A percentile compares a stretch with the other conserved stretches of the same genome.
phyloP scores from a whole-genome alignment of 2,329 filamentous ascomycete species.

The Neonectria ditissima region DNA sequence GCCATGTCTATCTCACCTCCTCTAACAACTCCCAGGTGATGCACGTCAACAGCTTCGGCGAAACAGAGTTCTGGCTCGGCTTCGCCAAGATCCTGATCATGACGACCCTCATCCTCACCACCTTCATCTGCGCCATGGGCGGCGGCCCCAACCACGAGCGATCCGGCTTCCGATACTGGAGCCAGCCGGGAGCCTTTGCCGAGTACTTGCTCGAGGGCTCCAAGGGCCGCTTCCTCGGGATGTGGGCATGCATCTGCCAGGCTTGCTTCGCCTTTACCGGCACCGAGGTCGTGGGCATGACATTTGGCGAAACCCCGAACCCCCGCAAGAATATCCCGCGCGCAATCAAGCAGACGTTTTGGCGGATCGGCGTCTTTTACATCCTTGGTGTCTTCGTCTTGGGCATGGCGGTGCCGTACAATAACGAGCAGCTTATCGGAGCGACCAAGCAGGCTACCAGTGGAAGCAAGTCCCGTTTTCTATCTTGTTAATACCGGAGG shows the following conservation, averaged over 20 bases:
- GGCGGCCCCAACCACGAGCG: constrained; percentile 53
- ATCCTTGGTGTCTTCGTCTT: constrained; percentile 39
- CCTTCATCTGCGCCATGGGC: constrained; percentile 51
- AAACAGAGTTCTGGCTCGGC: constrained; percentile 62
- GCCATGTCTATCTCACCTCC: not conserved
- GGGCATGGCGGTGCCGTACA: constrained; percentile 44
- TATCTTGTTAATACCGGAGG: not conserved
- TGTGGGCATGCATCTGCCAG: constrained; percentile 53
- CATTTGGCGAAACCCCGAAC: constrained; percentile 41
- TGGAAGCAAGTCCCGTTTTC: constrained; percentile 14
- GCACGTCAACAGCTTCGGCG: constrained; percentile 57
- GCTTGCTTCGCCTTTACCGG: constrained; percentile 52
- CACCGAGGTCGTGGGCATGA: constrained; percentile 32
- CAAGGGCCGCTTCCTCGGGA: constrained; percentile 54
- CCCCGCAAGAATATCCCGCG: constrained; percentile 39
- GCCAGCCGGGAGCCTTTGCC: constrained; percentile 56
- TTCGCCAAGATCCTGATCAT: constrained; percentile 59
- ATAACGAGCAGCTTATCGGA: constrained; percentile 29
- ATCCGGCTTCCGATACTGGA: constrained; percentile 59
- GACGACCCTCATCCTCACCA: constrained; percentile 49
- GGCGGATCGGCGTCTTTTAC: constrained; percentile 44
- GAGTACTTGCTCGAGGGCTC: constrained; percentile 49
- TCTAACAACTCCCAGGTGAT: constrained; percentile 42
- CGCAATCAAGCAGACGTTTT: constrained; percentile 42
- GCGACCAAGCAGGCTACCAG: constrained; percentile 33